These are phyloP conservation scores for Brassica carinata DNA, from an alignment of 345 rosid genomes.

Conservation along the genomic window DNA sequence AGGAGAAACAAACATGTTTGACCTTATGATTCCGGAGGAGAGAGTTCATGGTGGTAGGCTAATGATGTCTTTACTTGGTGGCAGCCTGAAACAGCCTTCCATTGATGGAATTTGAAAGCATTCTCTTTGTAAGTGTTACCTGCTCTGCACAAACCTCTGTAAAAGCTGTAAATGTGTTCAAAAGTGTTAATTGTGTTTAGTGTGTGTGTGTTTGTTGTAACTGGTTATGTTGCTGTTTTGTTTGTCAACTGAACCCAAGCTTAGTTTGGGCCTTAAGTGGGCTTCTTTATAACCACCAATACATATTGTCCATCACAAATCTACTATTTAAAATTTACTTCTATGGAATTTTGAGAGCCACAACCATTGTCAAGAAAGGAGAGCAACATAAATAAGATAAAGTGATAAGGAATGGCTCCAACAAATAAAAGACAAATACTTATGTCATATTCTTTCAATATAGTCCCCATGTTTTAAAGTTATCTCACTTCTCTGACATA, in stretches of 20 bases:
- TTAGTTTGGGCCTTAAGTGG: constrained; percentile 3
- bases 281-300: not conserved
- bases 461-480: constrained; percentile 38
- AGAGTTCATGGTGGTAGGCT: constrained; percentile 93
- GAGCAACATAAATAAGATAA: constrained; percentile 29
- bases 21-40: constrained; percentile 74
- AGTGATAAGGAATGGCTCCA: constrained; percentile 52
- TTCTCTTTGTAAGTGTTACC: not conserved
- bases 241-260: not conserved
- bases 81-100: constrained; percentile 54
- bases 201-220: not conserved
- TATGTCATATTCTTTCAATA: constrained; percentile 53
- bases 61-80: constrained; percentile 74
- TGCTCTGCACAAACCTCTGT: constrained; percentile 16
- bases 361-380: not conserved
- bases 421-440: constrained; percentile 6
- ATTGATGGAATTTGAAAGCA: constrained; percentile 52
- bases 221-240: not conserved
- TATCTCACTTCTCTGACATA: constrained; percentile 34
- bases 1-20: constrained; percentile 39
- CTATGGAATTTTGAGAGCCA: constrained; percentile 41
- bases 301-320: not conserved
- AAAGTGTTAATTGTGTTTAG: not conserved
- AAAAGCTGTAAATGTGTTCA: constrained; percentile 3
- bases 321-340: not conserved